Evolutionary conservation across 2,329 filamentous ascomycete genomes (phyloP).

Genomic region (Neophaeococcomyces aloes): DNA sequence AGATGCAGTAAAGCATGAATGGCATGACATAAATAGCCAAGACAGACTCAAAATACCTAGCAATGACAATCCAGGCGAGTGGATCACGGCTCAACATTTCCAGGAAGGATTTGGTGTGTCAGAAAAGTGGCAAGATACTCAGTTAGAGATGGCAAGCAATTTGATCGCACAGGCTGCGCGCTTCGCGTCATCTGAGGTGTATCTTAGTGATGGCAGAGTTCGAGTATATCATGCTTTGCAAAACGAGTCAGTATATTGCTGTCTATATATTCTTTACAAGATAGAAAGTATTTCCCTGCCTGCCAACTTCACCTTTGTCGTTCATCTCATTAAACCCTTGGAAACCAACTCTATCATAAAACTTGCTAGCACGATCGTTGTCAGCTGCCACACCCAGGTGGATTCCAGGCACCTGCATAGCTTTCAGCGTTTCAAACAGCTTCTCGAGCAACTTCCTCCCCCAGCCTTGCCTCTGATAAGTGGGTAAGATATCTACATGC

Average conservation of each 20-base stretch:
- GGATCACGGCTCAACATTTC: too few relatives aligned
- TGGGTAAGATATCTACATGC: conserved; percentile 17
- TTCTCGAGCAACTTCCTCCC: conserved; percentile 15
- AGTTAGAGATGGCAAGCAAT: too few relatives aligned
- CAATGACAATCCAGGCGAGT: too few relatives aligned
- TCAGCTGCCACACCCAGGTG: conserved; percentile 18
- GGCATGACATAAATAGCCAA: not conserved
- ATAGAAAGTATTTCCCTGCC: conserved; percentile 14
- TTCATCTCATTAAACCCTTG: conserved; percentile 13
- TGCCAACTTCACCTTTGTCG: conserved; percentile 17
- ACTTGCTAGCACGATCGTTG: conserved; percentile 16
- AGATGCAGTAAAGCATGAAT: not conserved
- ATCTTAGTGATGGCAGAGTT: too few relatives aligned
- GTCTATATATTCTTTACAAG: conserved; percentile 10
- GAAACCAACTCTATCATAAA: conserved; percentile 19
- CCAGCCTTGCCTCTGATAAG: conserved; percentile 15
- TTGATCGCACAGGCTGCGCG: too few relatives aligned
- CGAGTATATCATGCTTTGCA: too few relatives aligned
- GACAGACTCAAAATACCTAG: too few relatives aligned
- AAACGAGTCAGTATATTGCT: not conserved
- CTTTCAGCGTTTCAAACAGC: conserved; percentile 9
- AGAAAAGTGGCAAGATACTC: too few relatives aligned
- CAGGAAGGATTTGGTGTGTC: too few relatives aligned
- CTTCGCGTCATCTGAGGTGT: too few relatives aligned
- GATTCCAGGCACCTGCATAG: conserved; percentile 14